These are phyloP conservation scores for Sphaerostilbella broomeana DNA, from an alignment of 2,329 filamentous ascomycete genomes.

Conservation along the genomic window DNA sequence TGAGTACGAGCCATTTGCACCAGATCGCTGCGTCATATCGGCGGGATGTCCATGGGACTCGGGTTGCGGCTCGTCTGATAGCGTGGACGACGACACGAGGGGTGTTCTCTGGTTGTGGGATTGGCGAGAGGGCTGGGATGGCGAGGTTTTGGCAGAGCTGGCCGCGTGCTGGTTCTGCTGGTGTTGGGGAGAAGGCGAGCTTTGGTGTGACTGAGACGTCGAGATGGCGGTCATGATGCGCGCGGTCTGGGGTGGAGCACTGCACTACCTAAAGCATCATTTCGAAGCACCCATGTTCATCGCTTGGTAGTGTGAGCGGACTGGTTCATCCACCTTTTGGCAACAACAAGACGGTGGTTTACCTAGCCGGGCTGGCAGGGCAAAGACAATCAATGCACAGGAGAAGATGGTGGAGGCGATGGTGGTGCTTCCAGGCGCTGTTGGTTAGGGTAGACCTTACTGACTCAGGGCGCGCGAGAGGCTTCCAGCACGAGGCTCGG, in stretches of 20 bases:
- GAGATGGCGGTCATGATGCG: conserved; percentile 15
- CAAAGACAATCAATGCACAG: too few relatives aligned
- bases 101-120: conserved; percentile 13
- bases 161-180: conserved; percentile 18
- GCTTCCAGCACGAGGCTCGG: too few relatives aligned
- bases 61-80: conserved; percentile 17
- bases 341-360: not conserved
- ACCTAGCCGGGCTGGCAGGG: not conserved
- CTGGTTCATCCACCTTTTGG: not conserved
- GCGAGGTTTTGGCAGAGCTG: conserved; percentile 20
- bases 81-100: conserved; percentile 17
- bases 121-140: conserved; percentile 6
- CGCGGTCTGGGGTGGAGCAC: conserved; percentile 13
- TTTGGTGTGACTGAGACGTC: conserved; percentile 12
- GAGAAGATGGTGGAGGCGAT: not conserved
- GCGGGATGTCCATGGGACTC: conserved; percentile 19
- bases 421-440: not conserved
- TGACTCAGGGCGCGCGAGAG: too few relatives aligned
- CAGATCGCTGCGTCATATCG: conserved; percentile 29
- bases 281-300: conserved; percentile 8
- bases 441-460: not conserved
- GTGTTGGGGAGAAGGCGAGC: conserved; percentile 10
- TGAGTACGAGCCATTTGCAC: conserved; percentile 26
- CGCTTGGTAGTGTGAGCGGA: not conserved
- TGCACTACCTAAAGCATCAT: conserved; percentile 12